Evolutionary conservation across 768 basidiomycete species (phyloP), one percentile per base, ranked within the genome.

Genomic region (Rhizopogon vinicolor): DNA sequence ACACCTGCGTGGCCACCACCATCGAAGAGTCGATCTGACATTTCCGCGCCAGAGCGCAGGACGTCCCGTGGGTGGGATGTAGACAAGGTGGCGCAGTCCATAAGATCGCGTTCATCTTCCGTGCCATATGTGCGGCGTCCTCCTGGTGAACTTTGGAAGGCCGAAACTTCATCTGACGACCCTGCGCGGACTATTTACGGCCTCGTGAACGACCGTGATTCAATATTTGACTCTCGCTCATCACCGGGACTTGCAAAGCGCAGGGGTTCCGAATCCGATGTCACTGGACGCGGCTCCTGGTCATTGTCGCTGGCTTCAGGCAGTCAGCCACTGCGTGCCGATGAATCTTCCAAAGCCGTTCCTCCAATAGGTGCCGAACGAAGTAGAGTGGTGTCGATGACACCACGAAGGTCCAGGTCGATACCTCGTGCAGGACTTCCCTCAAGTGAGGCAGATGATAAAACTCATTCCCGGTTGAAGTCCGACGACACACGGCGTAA

Each of bases 321-420:
- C 35, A 70, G 64, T 56, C 66, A 63, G 52, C 64, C 66, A 48
- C 19, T 68, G 10, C 42, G 43, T 46, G 59, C 59, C 28, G 56
- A 63, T 3, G 63, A 68, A 18, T 61, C 41, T 12, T 56, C 58
- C 39, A 71, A 60, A 28, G 41, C 52, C 28, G 60, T 68, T 10
- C 50, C 56, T 2, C 68, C 68, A 25, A 71, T 68, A 54, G 68
- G 68, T 35, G 66, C 68, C 35, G 68, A 70, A 57, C 63, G 70
- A n/a, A 63, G 57, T 33, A 44, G 63, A 8, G 64, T 62, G 3
- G 42, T 65, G 19, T 59, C 66, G 12, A 62, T 60, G 48, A 49
- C 54, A 45, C 48, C 65, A 13, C 48, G 48, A 51, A 57, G 54
- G 25, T 53, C 44, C 6, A 45, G 18, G 6, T 33, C 52, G 9